These are phyloP conservation scores for Ilex aquifolium DNA, from an alignment of 257 asterid genomes.

Conservation along the genomic window DNA sequence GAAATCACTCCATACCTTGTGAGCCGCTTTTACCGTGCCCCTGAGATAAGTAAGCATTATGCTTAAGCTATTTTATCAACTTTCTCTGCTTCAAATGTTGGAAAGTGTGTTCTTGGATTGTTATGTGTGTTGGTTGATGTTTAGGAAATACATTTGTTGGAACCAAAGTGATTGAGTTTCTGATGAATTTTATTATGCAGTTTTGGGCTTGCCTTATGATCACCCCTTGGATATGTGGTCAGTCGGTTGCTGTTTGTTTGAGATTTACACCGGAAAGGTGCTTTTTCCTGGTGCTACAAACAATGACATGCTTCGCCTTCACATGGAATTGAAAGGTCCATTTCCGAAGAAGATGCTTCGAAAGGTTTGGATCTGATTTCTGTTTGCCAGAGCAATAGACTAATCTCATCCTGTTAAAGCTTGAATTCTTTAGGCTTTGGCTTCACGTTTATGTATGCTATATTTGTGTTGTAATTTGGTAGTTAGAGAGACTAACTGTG, in stretches of 20 bases:
- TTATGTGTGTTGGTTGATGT: neutral
- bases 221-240: constrained; percentile 99
- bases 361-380: constrained; percentile 45
- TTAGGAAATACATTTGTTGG: neutral
- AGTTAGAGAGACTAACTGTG: neutral
- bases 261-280: constrained; percentile 92
- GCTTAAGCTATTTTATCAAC: neutral
- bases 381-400: neutral
- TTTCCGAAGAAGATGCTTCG: constrained; percentile 97
- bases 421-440: neutral
- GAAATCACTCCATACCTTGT: constrained; percentile 97
- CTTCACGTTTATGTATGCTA: neutral
- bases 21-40: constrained; percentile 99
- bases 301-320: constrained; percentile 99
- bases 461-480: constrained; percentile 4
- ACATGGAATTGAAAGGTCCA: constrained; percentile 91
- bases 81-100: constrained; percentile 2
- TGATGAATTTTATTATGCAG: constrained; percentile 30
- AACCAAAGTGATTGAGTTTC: constrained; percentile 9
- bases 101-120: neutral
- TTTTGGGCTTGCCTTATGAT: constrained; percentile 87
- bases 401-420: neutral
- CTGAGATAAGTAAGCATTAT: constrained; percentile 83
- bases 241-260: constrained; percentile 96
- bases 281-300: constrained; percentile 89